phyloP scores from a whole-genome alignment of 1,284 basidiomycete species.

The Moesziomyces sp. region DNA sequence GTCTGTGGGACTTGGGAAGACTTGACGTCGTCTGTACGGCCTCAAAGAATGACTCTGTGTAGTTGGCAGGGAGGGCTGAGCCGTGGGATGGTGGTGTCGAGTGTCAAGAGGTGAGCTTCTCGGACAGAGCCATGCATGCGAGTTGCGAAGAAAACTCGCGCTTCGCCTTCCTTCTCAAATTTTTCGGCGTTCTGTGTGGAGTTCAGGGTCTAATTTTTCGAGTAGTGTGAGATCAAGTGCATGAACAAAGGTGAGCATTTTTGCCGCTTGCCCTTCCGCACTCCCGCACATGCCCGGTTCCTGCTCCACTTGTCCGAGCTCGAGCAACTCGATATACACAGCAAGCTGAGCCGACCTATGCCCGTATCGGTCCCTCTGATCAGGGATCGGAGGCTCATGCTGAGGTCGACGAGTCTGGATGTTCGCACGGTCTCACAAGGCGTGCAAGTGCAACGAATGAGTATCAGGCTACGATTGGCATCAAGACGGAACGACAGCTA shows the following conservation, averaged over 20 bases:
- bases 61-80: neutral
- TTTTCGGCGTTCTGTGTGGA: slow-evolving; percentile 34
- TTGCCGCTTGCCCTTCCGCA: no score
- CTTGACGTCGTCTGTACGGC: neutral
- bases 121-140: neutral
- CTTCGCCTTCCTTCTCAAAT: slow-evolving; percentile 11
- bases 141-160: slow-evolving; percentile 26
- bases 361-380: no score
- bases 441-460: no score
- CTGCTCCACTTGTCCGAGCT: no score
- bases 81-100: neutral
- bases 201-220: slow-evolving; percentile 28
- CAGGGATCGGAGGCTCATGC: no score
- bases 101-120: neutral
- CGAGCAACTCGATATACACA: no score
- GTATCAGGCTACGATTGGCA: slow-evolving; percentile 9
- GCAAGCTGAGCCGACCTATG: no score
- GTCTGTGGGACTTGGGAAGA: neutral
- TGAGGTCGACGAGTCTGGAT: no score
- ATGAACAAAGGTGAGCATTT: neutral
- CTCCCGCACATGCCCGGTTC: no score
- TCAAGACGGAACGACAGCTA: neutral
- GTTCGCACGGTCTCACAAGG: no score
- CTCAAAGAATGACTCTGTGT: neutral
- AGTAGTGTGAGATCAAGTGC: neutral